Base-by-base conservation (phyloP, 306 rosid species). In the Vachellia pachyceras region DNA sequence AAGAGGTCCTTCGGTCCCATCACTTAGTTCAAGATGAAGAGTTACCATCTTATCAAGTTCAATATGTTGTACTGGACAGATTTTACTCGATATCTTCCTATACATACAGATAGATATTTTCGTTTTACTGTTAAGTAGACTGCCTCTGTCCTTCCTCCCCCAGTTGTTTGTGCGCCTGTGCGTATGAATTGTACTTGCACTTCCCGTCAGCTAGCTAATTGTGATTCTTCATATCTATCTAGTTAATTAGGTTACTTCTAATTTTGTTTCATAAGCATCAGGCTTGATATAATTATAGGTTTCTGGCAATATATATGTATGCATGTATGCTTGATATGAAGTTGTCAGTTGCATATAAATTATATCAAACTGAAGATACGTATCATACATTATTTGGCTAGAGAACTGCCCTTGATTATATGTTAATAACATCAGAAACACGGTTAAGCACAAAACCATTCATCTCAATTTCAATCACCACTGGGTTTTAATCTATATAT, bases 231-330 rank as follows among this genome's bases (percentile, higher is more conserved):
- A 63, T 57, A 57, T 80, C 44, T 40, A 70, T 64, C 50, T 52
- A 29, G 33, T 42, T 33, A 47, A 80, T 80, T 78, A 84, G 81
- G 79, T 80, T 77, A 77, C 63, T 78, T 79, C 70, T 72, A 76
- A 84, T 82, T 75, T 81, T 41, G 78, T 81, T 77, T 60, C 80
- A 79, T 20, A 46, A 40, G 64, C 15, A 37, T 18, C 47, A 42
- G 76, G 64, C 65, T 79, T 57, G 10, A 82, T 49, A 68, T 75
- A 76, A 69, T 35, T 76, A 13, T 64, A 45, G 36, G 37, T 81
- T 66, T 37, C 10, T 20, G 7, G 47, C 14, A 33, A 80, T 61
- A 17, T 70, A 12, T 66, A 17, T 70, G 22, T 18, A 39, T 68
- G 13, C 63, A 17, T 70, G 22, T 18, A 39, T 68, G 13, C 63